Base-by-base conservation (phyloP, 2,329 filamentous ascomycete genomes). In the Mollisiaceae sp. region DNA sequence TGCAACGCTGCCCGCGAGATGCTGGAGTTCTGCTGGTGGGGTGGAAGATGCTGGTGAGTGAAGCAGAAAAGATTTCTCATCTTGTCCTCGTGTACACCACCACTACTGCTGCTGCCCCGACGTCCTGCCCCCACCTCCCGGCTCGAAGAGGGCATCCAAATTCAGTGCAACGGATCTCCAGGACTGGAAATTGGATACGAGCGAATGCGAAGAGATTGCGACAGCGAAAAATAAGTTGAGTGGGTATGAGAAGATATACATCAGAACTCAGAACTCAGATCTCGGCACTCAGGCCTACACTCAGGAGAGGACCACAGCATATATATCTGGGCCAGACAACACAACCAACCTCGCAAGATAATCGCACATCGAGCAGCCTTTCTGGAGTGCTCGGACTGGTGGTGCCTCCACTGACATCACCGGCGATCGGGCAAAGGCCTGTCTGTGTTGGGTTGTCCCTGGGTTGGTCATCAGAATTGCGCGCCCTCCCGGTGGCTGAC, bases 21-120 rank as follows among this genome's bases (percentile, higher is more conserved):
- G 60, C 32, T 63, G 32, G 45, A 43, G 47, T 35, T 41, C 45
- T 22, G 55, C 56, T 32, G 56, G 27, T 24, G 43, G 62, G 20
- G 54, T 61, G 59, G 63, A 59, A 50, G 66, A 68, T 50, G 50
- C 56, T 50, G 60, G 66, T 68, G 38, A 65, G 66, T 65, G 43
- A 20, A 22, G 35, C 27, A 24, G n/a, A 27, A 4, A 4, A 39
- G 22, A 24, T 45, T 47, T 59, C 15, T 15, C 45, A 43, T 54
- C 56, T 14, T 22, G 41, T 15, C 45, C 35, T 54, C 56, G n/a
- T 22, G 41, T 43, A 39, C 12, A 41, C 12, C 38, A 41, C 20
- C 55, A 11, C 32, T 14, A 24, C 32, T 14, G 20, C 14, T 14
- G 27, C 32, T n/a, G 15, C 22, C 24, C 15, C 15, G 14, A 55